phyloP scores from a whole-genome alignment of 805 yeast genomes.

The Ogataea pini region DNA sequence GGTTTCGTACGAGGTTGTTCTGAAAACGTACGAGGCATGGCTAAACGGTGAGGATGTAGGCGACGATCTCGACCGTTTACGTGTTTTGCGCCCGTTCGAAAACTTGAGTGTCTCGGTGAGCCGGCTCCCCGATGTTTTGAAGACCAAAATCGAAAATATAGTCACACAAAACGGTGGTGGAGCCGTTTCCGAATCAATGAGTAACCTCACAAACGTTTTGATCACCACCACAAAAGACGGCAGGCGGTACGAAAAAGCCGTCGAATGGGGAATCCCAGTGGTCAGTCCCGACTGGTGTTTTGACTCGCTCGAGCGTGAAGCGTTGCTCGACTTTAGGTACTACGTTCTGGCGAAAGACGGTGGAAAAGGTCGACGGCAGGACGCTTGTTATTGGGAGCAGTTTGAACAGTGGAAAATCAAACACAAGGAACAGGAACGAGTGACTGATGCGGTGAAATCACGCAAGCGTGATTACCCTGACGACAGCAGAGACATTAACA shows the following conservation, averaged over 20 bases:
- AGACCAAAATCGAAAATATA: constrained; percentile 31
- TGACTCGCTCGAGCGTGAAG: constrained; percentile 47
- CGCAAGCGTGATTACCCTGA: constrained; percentile 7
- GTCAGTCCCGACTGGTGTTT: constrained; percentile 56
- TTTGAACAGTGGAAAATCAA: constrained; percentile 18
- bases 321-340: constrained; percentile 40
- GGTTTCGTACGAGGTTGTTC: constrained; percentile 48
- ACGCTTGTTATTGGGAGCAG: constrained; percentile 43
- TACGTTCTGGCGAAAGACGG: constrained; percentile 36
- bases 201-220: constrained; percentile 44
- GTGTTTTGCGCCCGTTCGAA: constrained; percentile 43
- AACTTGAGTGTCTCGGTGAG: constrained; percentile 43
- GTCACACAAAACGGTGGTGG: constrained; percentile 49
- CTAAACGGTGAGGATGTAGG: constrained; percentile 44
- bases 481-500: not conserved
- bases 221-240: constrained; percentile 55
- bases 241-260: constrained; percentile 51
- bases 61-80: constrained; percentile 8
- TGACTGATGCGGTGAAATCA: constrained; percentile 13
- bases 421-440: constrained; percentile 11
- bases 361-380: constrained; percentile 25
- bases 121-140: constrained; percentile 25
- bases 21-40: constrained; percentile 53
- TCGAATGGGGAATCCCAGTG: constrained; percentile 54
- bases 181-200: constrained; percentile 48